Base-by-base conservation (phyloP, 108 stramenopile genomes). In the Cyclotella kingstonii region DNA sequence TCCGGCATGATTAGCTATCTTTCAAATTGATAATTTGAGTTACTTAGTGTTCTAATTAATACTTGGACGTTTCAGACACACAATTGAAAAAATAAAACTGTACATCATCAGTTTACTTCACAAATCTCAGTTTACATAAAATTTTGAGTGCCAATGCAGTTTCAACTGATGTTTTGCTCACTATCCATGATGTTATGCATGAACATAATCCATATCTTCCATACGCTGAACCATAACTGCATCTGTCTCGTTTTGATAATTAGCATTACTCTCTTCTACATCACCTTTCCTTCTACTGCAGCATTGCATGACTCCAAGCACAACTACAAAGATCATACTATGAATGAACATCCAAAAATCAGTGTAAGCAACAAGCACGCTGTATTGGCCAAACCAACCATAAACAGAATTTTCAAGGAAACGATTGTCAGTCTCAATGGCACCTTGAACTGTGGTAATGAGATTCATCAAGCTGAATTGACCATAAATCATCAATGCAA, bases 351-450 rank as follows among this genome's bases (percentile, higher is more conserved):
- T 69, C 70, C 78, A 79, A 45, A 79, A 79, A 53, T 80, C 66
- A 49, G 81, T 77, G 17, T 82, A 80, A 26, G 76, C 81, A 35
- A 84, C 67, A 22, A 84, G 65, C 4, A 82, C 81, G 40, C 69
- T 43, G 33, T 71, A 77, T 58, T 84, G 84, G 9, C 81, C 81
- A 52, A 81, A 84, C 60, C 76, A 81, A 26, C 84, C 84, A 47
- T 58, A 69, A 29, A 65, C 28, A 15, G 53, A 60, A 31, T 81
- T 66, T 38, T 84, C 78, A 31, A 80, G 56, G 33, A 51, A 63
- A 21, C 81, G 54, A 30, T 66, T 71, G n/a, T 84, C 76, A 0
- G 71, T 77, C 33, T 50, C 52, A 14, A 84, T 70, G 1, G 77
- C 54, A n/a, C 81, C 78, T 34, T 83, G 67, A 5, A 60, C 70